Percentiles rank a stretch among this genome's conserved stretches.
Conservation (phyloP, 2,329 filamentous ascomycete species). For the Trichoderma hamatum region DNA sequence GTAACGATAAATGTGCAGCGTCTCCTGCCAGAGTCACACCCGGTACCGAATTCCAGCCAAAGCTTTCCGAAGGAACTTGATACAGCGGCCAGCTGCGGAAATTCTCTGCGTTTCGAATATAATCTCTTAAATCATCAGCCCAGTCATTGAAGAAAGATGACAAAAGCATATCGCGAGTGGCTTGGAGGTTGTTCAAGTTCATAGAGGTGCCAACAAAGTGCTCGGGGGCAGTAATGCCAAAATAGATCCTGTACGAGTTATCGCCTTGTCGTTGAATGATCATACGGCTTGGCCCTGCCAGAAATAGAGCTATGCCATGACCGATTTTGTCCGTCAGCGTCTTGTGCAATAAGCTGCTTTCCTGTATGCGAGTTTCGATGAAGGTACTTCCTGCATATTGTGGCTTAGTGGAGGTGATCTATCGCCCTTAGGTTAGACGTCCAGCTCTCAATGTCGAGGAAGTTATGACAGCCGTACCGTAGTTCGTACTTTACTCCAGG, state of each 20-base stretch:
- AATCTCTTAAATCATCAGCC: conserved; percentile 9
- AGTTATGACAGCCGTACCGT: conserved; percentile 7
- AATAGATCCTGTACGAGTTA: conserved; percentile 14
- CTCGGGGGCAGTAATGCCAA: conserved; percentile 12
- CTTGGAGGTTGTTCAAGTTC: conserved; percentile 4
- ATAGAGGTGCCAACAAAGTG: conserved; percentile 15
- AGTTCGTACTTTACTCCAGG: conserved; percentile 13
- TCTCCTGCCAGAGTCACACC: conserved; percentile 17
- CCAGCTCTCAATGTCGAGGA: not conserved
- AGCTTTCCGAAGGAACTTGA: conserved; percentile 1
- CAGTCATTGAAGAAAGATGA: not conserved
- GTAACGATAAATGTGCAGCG: conserved; percentile 8
- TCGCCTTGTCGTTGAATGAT: conserved; percentile 18
- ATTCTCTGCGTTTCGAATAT: conserved; percentile 6
- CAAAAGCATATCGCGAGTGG: not conserved
- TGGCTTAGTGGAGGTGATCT: not conserved
- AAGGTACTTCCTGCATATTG: not conserved
- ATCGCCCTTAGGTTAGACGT: not conserved
- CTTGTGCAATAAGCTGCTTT: conserved; percentile 2
- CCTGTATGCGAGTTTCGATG: not conserved
- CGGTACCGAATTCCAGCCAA: conserved; percentile 2
- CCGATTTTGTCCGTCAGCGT: conserved; percentile 14
- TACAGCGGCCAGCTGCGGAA: conserved; percentile 14
- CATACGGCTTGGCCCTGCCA: conserved; percentile 16
- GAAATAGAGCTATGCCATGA: conserved; percentile 9